Evolutionary conservation across 148 eudicot species (phyloP), one percentile per base, ranked within the genome.

Genomic region (Chenopodium suecicum): DNA sequence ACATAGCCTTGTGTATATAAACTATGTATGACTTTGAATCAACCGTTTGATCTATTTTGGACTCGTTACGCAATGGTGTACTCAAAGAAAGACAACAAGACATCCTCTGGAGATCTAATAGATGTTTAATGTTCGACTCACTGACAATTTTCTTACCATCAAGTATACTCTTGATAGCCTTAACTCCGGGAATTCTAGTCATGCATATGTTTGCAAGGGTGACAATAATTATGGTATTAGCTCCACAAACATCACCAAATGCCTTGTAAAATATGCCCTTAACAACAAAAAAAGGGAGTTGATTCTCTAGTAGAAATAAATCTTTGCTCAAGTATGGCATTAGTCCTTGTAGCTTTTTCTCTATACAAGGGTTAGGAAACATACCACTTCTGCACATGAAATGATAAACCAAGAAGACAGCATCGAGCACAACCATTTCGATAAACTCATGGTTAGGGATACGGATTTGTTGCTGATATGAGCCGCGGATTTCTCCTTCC

Each of bases 241-340:
- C n/a, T 37, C 27, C 8, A 17, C 19, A 1, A 6, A 8, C 4
- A 4, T 54, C 19, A 54, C 60, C 60, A n/a, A 71, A 77, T 48
- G 73, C 84, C 13, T 62, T 4, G 77, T 63, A 12, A 56, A 48
- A 78, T 5, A 82, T 19, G 2, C 11, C 63, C 4, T 63, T 29
- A 12, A 79, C 75, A 27, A 74, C 37, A 46, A 83, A 79, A 74
- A 52, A 73, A 14, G 79, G 82, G 14, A 83, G 62, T 52, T 83
- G 85, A 29, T 83, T 79, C 65, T 79, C 85, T 11, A 29, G 34
- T 29, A 78, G n/a, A 19, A 47, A 34, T 63, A 83, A 0, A 46
- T 83, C 84, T 1, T 6, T 41, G 17, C 0, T n/a, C 8, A 80
- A 62, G 44, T 13, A 16, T 12, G 13, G 9, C n/a, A n/a, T 27